phyloP scores from a whole-genome alignment of 2,329 filamentous ascomycete genomes.

The Ophiostoma sp. region DNA sequence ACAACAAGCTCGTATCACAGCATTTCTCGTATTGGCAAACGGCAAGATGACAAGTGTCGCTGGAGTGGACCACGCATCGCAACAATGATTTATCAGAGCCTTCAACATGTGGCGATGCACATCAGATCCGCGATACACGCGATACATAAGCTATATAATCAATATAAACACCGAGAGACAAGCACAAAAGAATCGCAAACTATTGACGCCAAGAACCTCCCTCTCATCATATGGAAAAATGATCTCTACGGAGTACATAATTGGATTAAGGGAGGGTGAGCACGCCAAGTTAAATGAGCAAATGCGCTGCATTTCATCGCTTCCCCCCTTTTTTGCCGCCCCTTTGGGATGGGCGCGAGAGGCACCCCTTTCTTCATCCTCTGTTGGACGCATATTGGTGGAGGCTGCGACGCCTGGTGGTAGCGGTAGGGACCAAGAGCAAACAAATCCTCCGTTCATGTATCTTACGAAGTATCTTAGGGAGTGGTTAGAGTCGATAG shows the following conservation, averaged over 20 bases:
- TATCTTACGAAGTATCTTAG: too few relatives aligned
- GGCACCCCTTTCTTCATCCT: too few relatives aligned
- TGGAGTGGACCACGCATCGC: neutral
- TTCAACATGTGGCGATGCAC: too few relatives aligned
- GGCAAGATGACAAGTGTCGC: neutral
- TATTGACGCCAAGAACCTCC: neutral
- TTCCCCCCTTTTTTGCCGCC: neutral
- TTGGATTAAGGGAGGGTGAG: neutral
- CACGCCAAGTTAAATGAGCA: neutral
- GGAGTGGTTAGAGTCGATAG: too few relatives aligned
- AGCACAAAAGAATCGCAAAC: neutral
- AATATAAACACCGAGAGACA: neutral
- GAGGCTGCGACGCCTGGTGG: too few relatives aligned
- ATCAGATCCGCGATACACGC: too few relatives aligned
- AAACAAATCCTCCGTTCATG: too few relatives aligned
- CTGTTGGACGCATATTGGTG: too few relatives aligned
- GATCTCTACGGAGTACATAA: neutral
- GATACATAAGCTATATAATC: too few relatives aligned
- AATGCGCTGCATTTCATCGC: neutral
- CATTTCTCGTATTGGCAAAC: neutral
- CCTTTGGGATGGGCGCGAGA: neutral
- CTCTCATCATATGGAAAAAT: neutral
- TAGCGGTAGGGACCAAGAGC: too few relatives aligned
- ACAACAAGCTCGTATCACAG: neutral
- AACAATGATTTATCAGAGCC: too few relatives aligned